A percentile compares a stretch with the other conserved stretches of the same genome.
These are phyloP conservation scores for Tetrahymena thermophila DNA, from an alignment of 73 alveolate genomes.

Conservation along the genomic window DNA sequence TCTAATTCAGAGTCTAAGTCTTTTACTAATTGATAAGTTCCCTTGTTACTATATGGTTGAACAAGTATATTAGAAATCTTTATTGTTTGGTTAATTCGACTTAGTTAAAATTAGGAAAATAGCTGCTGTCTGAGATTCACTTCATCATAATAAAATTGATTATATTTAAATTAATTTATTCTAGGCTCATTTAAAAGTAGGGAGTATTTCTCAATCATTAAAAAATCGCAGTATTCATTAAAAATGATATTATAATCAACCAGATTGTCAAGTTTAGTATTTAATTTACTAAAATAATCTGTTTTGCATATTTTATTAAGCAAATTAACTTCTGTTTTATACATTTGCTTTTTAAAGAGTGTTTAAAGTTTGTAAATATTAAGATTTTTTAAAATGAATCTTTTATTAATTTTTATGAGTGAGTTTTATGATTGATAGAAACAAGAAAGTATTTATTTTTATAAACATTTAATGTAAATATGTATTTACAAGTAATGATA, in stretches of 20 bases:
- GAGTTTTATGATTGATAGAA: too few relatives aligned
- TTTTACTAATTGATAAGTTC: not conserved
- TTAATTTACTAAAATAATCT: not conserved
- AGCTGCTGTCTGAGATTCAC: not conserved
- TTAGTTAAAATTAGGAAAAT: not conserved
- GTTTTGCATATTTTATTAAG: not conserved
- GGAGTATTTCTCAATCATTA: not conserved
- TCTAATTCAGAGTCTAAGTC: not conserved
- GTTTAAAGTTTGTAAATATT: not conserved
- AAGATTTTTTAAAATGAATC: not conserved
- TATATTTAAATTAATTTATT: not conserved
- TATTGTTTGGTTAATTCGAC: not conserved
- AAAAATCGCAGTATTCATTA: not conserved
- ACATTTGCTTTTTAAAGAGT: not conserved
- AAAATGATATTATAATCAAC: not conserved
- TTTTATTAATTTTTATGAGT: too few relatives aligned
- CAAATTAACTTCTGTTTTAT: not conserved
- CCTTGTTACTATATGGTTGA: not conserved
- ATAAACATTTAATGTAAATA: too few relatives aligned
- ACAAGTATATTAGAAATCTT: not conserved
- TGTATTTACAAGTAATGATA: too few relatives aligned
- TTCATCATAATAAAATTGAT: not conserved
- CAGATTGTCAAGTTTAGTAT: not conserved
- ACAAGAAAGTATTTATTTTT: too few relatives aligned
- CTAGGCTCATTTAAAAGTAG: not conserved